Base-by-base conservation (phyloP, 2,329 filamentous ascomycete species). In the Neocatenulostroma microsporum region DNA sequence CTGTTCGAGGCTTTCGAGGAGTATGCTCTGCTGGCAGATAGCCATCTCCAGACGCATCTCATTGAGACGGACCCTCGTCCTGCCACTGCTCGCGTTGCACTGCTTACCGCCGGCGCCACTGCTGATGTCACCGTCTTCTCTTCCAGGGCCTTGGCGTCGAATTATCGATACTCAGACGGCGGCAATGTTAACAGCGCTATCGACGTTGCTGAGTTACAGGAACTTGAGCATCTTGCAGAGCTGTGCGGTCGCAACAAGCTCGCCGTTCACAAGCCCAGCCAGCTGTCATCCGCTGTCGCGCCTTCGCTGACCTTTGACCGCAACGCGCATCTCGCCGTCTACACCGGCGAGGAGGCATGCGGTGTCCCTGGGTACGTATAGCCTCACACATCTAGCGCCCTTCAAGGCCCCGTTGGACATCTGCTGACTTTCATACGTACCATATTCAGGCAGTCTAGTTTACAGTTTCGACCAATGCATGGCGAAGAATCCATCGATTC, bases 291-390 rank as follows among this genome's bases (percentile, higher is more conserved):
- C 10, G 48, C 51, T 8, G 51, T 54, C 0, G 42, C 51, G 6
- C 58, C 58, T 15, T 53, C 50, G 20, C 39, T 64, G 21, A 62
- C 60, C 2, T 49, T 63, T 13, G 60, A 62, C 30, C 43, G 53
- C 9, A 23, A 53, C 6, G 59, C 57, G 3, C 45, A 55, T 18
- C 37, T 61, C 9, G 57, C 58, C 7, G 60, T 61, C 8, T 63
- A 61, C 34, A 47, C 54, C n/a, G 61, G 61, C 2, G 49, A 57
- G 18, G 44, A 54, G 37, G 48, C 42, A 3, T 63, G 57, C 50
- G 12, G 44, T 26, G 4, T 55, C 59, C 3, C n/a, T n/a, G n/a
- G n/a, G n/a, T n/a, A n/a, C n/a, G n/a, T n/a, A n/a, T n/a, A n/a
- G n/a, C n/a, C n/a, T n/a, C n/a, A n/a, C n/a, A n/a, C n/a, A n/a